A percentile compares a stretch with the other conserved stretches of the same genome.
Evolutionary conservation across 441 rosid species (phyloP).

Genomic region (Croton setiger): DNA sequence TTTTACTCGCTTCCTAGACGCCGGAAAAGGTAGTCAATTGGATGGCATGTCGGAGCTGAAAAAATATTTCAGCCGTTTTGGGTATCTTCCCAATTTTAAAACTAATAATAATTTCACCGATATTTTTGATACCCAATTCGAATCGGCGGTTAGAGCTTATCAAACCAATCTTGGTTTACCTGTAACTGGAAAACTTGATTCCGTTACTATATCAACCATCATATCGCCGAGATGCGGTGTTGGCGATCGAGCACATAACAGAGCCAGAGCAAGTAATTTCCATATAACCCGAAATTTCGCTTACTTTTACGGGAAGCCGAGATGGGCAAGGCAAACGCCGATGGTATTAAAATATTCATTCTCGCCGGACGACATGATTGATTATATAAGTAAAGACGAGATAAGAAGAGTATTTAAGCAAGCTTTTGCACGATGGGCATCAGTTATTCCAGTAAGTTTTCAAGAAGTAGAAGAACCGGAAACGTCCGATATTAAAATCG

Average conservation of each 20-base stretch:
- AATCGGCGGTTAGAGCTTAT: constrained; percentile 49
- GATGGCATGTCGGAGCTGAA: constrained; percentile 80
- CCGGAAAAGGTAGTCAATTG: constrained; percentile 52
- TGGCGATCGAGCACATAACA: constrained; percentile 28
- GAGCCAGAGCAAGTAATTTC: background rate
- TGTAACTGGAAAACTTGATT: constrained; percentile 58
- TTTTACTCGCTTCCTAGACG: constrained; percentile 57
- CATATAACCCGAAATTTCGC: constrained; percentile 50
- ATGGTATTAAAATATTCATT: constrained; percentile 54
- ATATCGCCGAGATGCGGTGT: constrained; percentile 83
- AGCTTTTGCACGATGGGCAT: constrained; percentile 67
- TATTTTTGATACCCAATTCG: constrained; percentile 51
- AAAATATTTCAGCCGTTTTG: constrained; percentile 70
- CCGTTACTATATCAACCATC: constrained; percentile 52
- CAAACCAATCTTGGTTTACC: constrained; percentile 63
- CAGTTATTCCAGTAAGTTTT: constrained; percentile 65
- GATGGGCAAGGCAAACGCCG: constrained; percentile 52
- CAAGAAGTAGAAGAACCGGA: constrained; percentile 36
- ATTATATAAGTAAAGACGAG: constrained; percentile 41
- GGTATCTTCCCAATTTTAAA: constrained; percentile 43
- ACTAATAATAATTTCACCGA: constrained; percentile 45
- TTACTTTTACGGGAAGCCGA: constrained; percentile 60
- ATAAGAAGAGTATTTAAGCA: constrained; percentile 41
- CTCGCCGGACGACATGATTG: constrained; percentile 43
- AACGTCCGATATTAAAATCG: constrained; percentile 58